Conservation (phyloP, 208 protist genomes). For the Leishmania amazonensis region DNA sequence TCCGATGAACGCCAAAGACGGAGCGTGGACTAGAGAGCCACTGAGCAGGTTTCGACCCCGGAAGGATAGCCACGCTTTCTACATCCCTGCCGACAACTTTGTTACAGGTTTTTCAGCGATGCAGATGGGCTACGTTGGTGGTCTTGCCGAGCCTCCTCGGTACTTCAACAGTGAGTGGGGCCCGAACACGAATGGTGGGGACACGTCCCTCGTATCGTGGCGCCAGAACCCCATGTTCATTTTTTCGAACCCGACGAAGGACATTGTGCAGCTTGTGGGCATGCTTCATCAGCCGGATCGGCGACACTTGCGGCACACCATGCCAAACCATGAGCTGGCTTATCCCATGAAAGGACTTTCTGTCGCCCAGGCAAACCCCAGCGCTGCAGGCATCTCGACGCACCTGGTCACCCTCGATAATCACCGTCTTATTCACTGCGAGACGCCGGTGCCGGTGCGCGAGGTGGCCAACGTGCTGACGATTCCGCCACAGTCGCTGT, state of each 20-base stretch:
- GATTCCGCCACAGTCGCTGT: conserved; percentile 52
- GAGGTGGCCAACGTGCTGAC: conserved; percentile 51
- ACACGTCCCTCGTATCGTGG: conserved; percentile 55
- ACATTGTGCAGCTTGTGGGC: conserved; percentile 41
- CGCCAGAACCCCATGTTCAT: conserved; percentile 66
- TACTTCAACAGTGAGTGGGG: conserved; percentile 75
- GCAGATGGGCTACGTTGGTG: conserved; percentile 48
- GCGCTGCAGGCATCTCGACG: conserved; percentile 28
- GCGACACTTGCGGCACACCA: conserved; percentile 46
- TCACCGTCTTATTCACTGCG: conserved; percentile 49
- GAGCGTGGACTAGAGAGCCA: conserved; percentile 40
- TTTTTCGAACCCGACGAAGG: conserved; percentile 28
- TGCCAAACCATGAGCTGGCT: conserved; percentile 29
- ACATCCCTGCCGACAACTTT: conserved; percentile 42
- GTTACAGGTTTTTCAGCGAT: conserved; percentile 31
- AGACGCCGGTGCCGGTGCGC: conserved; percentile 37
- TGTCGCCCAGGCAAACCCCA: conserved; percentile 29
- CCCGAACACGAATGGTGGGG: conserved; percentile 47
- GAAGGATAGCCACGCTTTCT: conserved; percentile 34
- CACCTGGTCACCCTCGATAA: conserved; percentile 72
- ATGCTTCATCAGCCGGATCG: conserved; percentile 67
- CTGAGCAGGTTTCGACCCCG: conserved; percentile 27
- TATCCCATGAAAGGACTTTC: conserved; percentile 51
- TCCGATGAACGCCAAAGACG: conserved; percentile 51
- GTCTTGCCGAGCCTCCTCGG: conserved; percentile 32